A percentile compares a stretch with the other conserved stretches of the same genome.
phyloP scores from a whole-genome alignment of 2,329 filamentous ascomycete species.

The Colletotrichum tabaci region DNA sequence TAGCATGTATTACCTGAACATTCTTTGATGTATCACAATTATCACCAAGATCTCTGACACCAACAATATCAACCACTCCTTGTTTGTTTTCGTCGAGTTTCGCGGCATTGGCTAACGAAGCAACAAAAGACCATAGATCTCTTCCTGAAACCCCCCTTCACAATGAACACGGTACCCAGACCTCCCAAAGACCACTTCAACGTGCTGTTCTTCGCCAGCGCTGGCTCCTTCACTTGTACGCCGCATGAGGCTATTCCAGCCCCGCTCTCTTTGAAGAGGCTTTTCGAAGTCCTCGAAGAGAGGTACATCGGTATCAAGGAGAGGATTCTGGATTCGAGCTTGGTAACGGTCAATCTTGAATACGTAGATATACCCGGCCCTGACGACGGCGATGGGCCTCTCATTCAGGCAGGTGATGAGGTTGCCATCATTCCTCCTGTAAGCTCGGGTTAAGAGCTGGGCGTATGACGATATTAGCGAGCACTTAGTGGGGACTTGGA shows the following conservation, averaged over 20 bases:
- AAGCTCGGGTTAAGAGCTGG: slow-evolving; percentile 77
- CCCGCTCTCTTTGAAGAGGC: slow-evolving; percentile 72
- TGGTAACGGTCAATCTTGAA: slow-evolving; percentile 85
- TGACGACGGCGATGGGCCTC: slow-evolving; percentile 54
- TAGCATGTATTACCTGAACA: slow-evolving; percentile 74
- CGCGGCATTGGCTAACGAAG: slow-evolving; percentile 44
- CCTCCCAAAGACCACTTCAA: slow-evolving; percentile 78
- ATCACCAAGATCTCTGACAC: slow-evolving; percentile 82
- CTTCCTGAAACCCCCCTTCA: slow-evolving; percentile 4
- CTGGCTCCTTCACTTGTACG: slow-evolving; percentile 79
- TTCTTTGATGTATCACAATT: slow-evolving; percentile 70
- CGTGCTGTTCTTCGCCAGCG: slow-evolving; percentile 86
- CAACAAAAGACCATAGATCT: slow-evolving; percentile 14
- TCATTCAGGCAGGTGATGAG: slow-evolving; percentile 83
- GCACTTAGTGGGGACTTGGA: slow-evolving; percentile 29
- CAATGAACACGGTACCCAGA: slow-evolving; percentile 58
- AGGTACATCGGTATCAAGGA: slow-evolving; percentile 78
- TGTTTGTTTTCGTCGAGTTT: slow-evolving; percentile 24
- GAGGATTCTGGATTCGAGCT: slow-evolving; percentile 79
- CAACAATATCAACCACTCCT: slow-evolving; percentile 44
- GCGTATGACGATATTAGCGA: neutral
- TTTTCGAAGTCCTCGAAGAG: slow-evolving; percentile 79
- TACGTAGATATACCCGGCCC: slow-evolving; percentile 79
- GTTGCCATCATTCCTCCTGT: slow-evolving; percentile 91
- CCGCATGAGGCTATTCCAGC: slow-evolving; percentile 76